Percentiles rank a stretch among this genome's conserved stretches.
Evolutionary conservation across 2,329 filamentous ascomycete species (phyloP).

Genomic region (Chaetomiaceae sp.): DNA sequence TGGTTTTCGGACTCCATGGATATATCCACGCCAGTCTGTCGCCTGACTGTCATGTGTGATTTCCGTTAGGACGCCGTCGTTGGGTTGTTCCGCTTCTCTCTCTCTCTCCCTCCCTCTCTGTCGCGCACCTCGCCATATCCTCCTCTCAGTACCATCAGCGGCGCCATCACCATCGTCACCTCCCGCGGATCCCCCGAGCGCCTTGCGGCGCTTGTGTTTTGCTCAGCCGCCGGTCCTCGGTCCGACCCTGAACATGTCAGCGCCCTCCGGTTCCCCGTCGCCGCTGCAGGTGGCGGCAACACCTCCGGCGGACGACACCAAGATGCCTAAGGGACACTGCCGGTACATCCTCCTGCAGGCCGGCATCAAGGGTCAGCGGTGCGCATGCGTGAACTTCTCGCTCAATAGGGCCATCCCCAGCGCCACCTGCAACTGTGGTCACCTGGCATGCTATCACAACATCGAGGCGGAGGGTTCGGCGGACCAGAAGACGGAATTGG

Average conservation of each 20-base stretch:
- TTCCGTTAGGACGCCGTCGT: conserved; percentile 20
- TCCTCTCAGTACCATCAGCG: no score
- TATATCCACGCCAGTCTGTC: conserved; percentile 11
- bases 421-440: conserved; percentile 52
- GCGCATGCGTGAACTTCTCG: conserved; percentile 52
- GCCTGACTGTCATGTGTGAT: conserved; percentile 23
- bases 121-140: no score
- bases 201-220: no score
- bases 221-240: not conserved
- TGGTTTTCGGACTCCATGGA: conserved; percentile 21
- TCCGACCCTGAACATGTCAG: conserved; percentile 23
- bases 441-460: conserved; percentile 54
- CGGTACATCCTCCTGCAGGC: conserved; percentile 53
- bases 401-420: conserved; percentile 48
- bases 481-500: conserved; percentile 41
- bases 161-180: no score
- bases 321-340: conserved; percentile 52
- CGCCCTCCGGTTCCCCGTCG: conserved; percentile 26
- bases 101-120: not conserved
- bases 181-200: no score
- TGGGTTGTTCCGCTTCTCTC: conserved; percentile 12
- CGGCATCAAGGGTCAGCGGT: conserved; percentile 52
- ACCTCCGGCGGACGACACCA: conserved; percentile 35
- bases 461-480: conserved; percentile 39
- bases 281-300: conserved; percentile 25